A percentile compares a stretch with the other conserved stretches of the same genome.
Evolutionary conservation across 2,329 filamentous ascomycete species (phyloP).

Genomic region (Fusarium phyllophilum): DNA sequence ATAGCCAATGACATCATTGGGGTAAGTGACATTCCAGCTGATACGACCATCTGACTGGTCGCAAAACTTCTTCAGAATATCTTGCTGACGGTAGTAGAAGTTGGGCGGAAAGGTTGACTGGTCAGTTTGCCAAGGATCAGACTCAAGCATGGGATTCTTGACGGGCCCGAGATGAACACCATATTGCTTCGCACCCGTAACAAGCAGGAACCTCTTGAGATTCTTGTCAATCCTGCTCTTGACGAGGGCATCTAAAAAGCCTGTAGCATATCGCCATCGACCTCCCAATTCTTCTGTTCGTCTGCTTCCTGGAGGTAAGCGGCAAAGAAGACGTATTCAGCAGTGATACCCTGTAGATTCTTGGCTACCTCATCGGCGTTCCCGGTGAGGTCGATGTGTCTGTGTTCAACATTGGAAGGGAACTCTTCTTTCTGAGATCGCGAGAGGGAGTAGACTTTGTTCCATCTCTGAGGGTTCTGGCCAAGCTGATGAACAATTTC

Average conservation of each 20-base stretch:
- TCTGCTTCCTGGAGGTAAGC: constrained; percentile 8
- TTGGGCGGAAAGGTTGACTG: constrained; percentile 12
- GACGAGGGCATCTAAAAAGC: neutral
- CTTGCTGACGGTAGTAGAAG: constrained; percentile 19
- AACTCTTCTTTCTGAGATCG: constrained; percentile 13
- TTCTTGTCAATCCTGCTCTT: neutral
- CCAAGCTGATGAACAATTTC: constrained; percentile 6
- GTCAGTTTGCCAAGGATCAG: constrained; percentile 2
- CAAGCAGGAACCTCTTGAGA: neutral
- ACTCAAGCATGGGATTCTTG: constrained; percentile 9
- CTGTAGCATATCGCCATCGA: constrained; percentile 15
- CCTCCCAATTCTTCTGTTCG: neutral
- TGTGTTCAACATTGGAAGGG: constrained; percentile 5
- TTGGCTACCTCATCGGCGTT: neutral
- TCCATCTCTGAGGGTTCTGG: neutral
- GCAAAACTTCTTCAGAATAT: neutral
- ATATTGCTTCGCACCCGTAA: constrained; percentile 9
- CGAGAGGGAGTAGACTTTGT: neutral
- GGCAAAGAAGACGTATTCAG: constrained; percentile 13
- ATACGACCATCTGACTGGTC: neutral
- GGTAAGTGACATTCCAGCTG: constrained; percentile 9
- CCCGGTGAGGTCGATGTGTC: constrained; percentile 8
- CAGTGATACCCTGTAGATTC: neutral
- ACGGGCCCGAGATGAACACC: constrained; percentile 7
- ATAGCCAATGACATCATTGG: constrained; percentile 20